Conservation (phyloP, 768 basidiomycete species). For the Glaciozyma antarctica region DNA sequence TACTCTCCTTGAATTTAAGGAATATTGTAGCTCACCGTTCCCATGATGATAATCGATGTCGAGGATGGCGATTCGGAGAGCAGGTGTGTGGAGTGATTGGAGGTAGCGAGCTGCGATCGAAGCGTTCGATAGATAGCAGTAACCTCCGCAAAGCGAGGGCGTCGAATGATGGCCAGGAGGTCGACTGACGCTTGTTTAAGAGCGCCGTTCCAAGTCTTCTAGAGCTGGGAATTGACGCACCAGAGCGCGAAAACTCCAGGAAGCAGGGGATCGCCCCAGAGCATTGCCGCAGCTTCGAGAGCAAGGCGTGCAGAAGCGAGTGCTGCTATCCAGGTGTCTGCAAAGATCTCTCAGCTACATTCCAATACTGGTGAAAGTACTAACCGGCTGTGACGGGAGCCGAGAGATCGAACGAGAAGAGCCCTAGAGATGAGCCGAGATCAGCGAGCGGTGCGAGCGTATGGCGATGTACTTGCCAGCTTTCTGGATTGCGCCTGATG, state of each 20-base stretch:
- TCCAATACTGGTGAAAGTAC: neutral
- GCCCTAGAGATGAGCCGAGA: constrained; percentile 33
- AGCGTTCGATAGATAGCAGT: constrained; percentile 40
- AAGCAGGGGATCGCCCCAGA: neutral
- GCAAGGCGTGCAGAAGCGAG: constrained; percentile 37
- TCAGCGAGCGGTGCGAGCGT: neutral
- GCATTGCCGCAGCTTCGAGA: constrained; percentile 33
- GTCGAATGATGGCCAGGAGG: constrained; percentile 41
- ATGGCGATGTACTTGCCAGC: constrained; percentile 2
- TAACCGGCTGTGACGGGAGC: constrained; percentile 38
- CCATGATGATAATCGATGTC: constrained; percentile 44
- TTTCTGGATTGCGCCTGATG: constrained; percentile 32
- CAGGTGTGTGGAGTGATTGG: constrained; percentile 5
- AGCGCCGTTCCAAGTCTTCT: too few relatives aligned
- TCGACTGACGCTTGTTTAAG: constrained; percentile 19
- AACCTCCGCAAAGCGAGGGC: constrained; percentile 38
- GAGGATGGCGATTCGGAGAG: constrained; percentile 37
- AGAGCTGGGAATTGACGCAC: neutral
- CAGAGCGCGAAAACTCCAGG: constrained; percentile 12
- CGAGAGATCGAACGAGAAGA: constrained; percentile 39
- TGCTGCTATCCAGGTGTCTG: constrained; percentile 38
- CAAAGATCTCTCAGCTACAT: too few relatives aligned
- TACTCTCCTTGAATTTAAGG: too few relatives aligned
- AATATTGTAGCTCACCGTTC: constrained; percentile 39
- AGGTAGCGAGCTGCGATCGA: constrained; percentile 39